Percentiles rank a stretch among this genome's conserved stretches.
Evolutionary conservation across 306 rosid species (phyloP).

Genomic region (Styphnolobium japonicum): DNA sequence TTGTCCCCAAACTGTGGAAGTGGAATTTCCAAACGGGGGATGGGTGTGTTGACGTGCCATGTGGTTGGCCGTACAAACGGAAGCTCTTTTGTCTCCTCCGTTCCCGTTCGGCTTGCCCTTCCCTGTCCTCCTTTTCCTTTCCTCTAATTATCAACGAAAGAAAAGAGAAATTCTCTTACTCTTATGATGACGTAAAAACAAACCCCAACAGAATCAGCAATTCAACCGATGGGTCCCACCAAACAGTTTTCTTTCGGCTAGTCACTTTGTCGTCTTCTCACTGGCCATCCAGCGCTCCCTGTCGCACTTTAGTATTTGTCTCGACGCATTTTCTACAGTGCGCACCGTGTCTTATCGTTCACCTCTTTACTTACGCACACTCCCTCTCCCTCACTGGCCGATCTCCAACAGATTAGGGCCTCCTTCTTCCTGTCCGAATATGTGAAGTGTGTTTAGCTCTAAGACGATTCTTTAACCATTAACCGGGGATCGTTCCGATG

Average conservation of each 20-base stretch:
- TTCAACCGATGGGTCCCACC: conserved; percentile 44
- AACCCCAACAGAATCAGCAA: not conserved
- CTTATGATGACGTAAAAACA: not conserved
- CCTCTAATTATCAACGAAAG: not conserved
- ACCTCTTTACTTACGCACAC: no score
- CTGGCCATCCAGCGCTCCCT: conserved; percentile 15
- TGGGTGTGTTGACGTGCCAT: not conserved
- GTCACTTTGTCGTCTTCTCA: conserved; percentile 45
- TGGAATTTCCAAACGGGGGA: not conserved
- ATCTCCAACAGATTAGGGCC: conserved; percentile 9
- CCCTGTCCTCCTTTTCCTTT: no score
- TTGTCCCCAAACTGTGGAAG: not conserved
- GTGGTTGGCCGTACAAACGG: conserved; percentile 18
- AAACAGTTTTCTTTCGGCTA: conserved; percentile 52
- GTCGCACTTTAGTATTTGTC: conserved; percentile 36
- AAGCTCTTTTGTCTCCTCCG: conserved; percentile 18
- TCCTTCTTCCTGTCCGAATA: no score
- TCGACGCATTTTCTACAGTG: conserved; percentile 21
- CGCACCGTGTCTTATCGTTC: conserved; percentile 41
- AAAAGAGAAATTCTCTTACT: no score
- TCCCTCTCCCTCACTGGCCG: not conserved
- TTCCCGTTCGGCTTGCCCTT: no score
- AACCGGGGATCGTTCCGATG: no score
- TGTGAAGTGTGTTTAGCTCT: no score
- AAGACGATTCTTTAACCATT: conserved; percentile 41